These are phyloP conservation scores for Populus hybrid DNA, from an alignment of 441 rosid genomes.

Conservation along the genomic window DNA sequence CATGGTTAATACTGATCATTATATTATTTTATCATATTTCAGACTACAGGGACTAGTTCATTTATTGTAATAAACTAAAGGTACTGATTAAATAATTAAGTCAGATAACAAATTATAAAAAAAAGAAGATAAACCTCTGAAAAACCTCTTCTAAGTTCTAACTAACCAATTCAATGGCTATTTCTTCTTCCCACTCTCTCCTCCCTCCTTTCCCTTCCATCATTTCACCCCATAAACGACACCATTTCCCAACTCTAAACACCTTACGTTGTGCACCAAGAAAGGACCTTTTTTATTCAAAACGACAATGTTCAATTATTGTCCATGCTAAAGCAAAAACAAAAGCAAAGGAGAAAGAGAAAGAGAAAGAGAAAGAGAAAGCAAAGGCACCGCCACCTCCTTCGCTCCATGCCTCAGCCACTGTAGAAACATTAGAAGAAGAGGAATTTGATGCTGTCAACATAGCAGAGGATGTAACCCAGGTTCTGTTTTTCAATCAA, in stretches of 20 bases:
- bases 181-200: constrained; percentile 33
- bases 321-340: constrained; percentile 33
- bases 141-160: constrained; percentile 27
- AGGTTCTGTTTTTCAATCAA: constrained; percentile 38
- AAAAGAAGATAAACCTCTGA: constrained; percentile 36
- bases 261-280: constrained; percentile 17
- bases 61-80: too few species aligned
- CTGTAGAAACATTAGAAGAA: constrained; percentile 21
- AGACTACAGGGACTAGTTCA: neutral
- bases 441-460: constrained; percentile 55
- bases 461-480: constrained; percentile 91
- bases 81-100: neutral
- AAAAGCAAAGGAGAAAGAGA: constrained; percentile 7
- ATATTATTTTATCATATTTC: too few species aligned
- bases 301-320: constrained; percentile 17
- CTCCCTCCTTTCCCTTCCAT: constrained; percentile 28
- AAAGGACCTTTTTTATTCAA: constrained; percentile 18
- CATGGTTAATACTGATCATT: neutral
- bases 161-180: constrained; percentile 27
- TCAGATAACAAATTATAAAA: neutral
- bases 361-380: constrained; percentile 7
- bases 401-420: constrained; percentile 29
- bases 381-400: constrained; percentile 13
- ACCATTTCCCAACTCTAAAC: constrained; percentile 20
- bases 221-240: constrained; percentile 20